phyloP scores from a whole-genome alignment of 2,329 filamentous ascomycete species.

The Gaeumannomyces sp. region DNA sequence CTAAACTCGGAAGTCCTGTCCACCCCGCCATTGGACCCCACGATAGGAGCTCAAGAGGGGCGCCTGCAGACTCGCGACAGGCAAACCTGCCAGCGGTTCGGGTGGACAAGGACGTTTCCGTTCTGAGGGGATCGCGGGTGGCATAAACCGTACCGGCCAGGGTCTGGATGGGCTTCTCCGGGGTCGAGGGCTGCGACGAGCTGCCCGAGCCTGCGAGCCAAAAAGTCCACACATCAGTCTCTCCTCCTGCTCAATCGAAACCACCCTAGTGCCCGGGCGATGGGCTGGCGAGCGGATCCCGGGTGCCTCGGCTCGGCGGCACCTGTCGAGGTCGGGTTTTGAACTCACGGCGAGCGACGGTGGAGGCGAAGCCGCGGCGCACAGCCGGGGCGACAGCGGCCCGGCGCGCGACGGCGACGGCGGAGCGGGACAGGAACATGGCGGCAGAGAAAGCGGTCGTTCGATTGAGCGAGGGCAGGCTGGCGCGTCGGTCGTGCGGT shows the following conservation, averaged over 20 bases:
- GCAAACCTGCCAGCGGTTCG: neutral
- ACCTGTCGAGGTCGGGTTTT: neutral
- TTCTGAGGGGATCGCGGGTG: neutral
- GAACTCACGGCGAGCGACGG: slow-evolving; percentile 54
- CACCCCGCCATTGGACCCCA: too few relatives aligned
- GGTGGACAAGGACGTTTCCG: too few relatives aligned
- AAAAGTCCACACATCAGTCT: neutral
- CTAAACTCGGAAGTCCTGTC: neutral
- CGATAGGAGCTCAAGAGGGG: neutral
- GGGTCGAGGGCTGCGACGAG: slow-evolving; percentile 1
- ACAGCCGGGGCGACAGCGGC: slow-evolving; percentile 46
- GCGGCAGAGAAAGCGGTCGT: slow-evolving; percentile 19
- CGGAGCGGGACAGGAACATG: slow-evolving; percentile 62
- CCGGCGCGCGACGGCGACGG: slow-evolving; percentile 54
- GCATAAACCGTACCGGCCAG: slow-evolving; percentile 2
- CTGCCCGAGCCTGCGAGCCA: neutral
- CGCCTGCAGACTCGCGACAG: neutral
- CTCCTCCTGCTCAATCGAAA: slow-evolving; percentile 4
- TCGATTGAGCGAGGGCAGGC: slow-evolving; percentile 11
- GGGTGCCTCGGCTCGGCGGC: neutral
- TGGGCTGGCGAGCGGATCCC: neutral
- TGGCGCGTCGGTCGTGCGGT: neutral
- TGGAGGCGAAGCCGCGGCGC: slow-evolving; percentile 55
- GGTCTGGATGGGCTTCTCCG: slow-evolving; percentile 7
- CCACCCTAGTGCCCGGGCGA: neutral